Conservation (phyloP, 306 rosid genomes). For the Canavalia ensiformis region DNA sequence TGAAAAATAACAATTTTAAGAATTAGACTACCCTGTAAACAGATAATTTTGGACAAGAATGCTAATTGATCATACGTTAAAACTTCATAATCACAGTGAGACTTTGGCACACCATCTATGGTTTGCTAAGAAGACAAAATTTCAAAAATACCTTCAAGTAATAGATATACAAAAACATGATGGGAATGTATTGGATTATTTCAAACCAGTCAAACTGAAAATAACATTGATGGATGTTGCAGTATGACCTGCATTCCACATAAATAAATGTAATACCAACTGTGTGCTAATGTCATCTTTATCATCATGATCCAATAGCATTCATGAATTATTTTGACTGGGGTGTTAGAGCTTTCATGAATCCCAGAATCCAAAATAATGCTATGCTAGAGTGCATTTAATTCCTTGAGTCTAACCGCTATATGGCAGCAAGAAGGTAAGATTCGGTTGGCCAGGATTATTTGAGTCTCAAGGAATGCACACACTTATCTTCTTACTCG, state of each 20-base stretch:
- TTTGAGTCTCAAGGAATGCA: conserved; percentile 14
- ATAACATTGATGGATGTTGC: conserved; percentile 14
- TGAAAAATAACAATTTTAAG: conserved; percentile 47
- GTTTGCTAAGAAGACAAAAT: neutral
- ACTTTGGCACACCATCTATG: neutral
- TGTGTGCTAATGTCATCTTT: neutral
- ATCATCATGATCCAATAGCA: conserved; percentile 28
- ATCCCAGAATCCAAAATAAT: neutral
- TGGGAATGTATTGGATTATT: neutral
- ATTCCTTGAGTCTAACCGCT: neutral
- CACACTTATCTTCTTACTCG: conserved; percentile 18
- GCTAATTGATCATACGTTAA: conserved; percentile 31
- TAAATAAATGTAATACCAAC: conserved; percentile 4
- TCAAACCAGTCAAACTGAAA: conserved; percentile 1
- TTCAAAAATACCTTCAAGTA: neutral
- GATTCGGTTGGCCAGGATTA: neutral
- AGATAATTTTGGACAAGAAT: conserved; percentile 25
- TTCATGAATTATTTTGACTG: neutral
- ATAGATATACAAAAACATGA: conserved; percentile 11
- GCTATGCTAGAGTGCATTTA: neutral
- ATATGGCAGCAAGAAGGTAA: neutral
- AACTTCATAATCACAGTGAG: neutral
- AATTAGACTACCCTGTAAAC: conserved; percentile 24
- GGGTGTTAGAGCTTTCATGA: neutral
- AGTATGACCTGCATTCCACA: neutral